Evolutionary conservation across 2,329 filamentous ascomycete species (phyloP).

Genomic region (Monilinia laxa): DNA sequence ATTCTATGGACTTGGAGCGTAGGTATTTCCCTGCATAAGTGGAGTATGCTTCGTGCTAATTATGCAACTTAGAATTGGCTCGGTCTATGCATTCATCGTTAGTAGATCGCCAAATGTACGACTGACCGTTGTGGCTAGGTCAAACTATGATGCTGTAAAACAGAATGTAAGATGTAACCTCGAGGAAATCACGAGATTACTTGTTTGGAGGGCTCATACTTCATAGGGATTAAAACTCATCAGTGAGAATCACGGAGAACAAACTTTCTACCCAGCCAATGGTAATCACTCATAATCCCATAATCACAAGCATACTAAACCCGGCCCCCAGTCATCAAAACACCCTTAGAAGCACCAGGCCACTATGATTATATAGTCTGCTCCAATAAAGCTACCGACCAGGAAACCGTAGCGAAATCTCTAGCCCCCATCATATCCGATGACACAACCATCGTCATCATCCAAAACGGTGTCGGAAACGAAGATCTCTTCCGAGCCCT

Average conservation of each 20-base stretch:
- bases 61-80: slow-evolving; percentile 49
- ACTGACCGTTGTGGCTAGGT: slow-evolving; percentile 61
- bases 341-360: slow-evolving; percentile 46
- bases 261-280: slow-evolving; percentile 49
- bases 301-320: neutral
- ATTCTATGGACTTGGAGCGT: slow-evolving; percentile 21
- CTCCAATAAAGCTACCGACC: slow-evolving; percentile 54
- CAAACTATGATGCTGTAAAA: slow-evolving; percentile 57
- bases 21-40: fast-evolving
- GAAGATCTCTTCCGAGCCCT: slow-evolving; percentile 51
- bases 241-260: slow-evolving; percentile 56
- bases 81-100: slow-evolving; percentile 57
- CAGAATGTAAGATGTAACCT: slow-evolving; percentile 42
- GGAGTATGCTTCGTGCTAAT: neutral
- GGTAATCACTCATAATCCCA: slow-evolving; percentile 36
- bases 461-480: slow-evolving; percentile 61
- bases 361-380: slow-evolving; percentile 58
- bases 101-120: slow-evolving; percentile 46
- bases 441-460: slow-evolving; percentile 54
- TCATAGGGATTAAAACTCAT: slow-evolving; percentile 48
- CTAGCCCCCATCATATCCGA: slow-evolving; percentile 42
- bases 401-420: slow-evolving; percentile 42
- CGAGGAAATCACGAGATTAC: slow-evolving; percentile 31
- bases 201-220: slow-evolving; percentile 24
- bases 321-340: slow-evolving; percentile 47